Evolutionary conservation across 257 asterid species (phyloP).

Genomic region (Jacaranda mimosifolia): DNA sequence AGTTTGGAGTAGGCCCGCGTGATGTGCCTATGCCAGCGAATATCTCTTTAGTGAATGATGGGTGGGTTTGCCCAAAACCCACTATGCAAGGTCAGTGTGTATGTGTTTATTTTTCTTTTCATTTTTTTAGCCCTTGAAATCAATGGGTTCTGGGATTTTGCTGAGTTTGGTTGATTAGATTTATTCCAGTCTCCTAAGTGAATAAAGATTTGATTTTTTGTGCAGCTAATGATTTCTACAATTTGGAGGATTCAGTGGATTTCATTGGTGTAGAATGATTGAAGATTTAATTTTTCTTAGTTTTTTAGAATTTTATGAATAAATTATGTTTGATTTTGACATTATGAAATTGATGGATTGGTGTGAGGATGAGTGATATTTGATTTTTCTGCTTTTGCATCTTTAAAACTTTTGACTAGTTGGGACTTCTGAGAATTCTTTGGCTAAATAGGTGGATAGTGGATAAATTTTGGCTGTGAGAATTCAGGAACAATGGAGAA

Average conservation of each 20-base stretch:
- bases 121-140: not conserved
- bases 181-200: not conserved
- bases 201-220: not conserved
- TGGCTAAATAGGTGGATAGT: not conserved
- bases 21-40: constrained; percentile 75
- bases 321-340: not conserved
- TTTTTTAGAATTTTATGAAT: not conserved
- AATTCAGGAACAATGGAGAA: not conserved
- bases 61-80: constrained; percentile 75
- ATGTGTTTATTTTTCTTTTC: not conserved
- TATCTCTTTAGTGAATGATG: constrained; percentile 77
- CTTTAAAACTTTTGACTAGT: not conserved
- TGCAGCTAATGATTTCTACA: not conserved
- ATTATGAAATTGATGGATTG: not conserved
- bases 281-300: not conserved
- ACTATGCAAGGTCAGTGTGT: constrained; percentile 62
- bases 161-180: not conserved
- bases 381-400: not conserved
- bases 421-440: not conserved
- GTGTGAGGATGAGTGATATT: constrained; percentile 6
- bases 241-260: not conserved
- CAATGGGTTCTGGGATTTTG: not conserved
- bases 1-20: constrained; percentile 77
- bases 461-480: not conserved
- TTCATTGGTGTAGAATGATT: not conserved